A percentile compares a stretch with the other conserved stretches of the same genome.
These are phyloP conservation scores for Spirogloea muscicola DNA, from an alignment of 139 green algal genomes.

Conservation along the genomic window DNA sequence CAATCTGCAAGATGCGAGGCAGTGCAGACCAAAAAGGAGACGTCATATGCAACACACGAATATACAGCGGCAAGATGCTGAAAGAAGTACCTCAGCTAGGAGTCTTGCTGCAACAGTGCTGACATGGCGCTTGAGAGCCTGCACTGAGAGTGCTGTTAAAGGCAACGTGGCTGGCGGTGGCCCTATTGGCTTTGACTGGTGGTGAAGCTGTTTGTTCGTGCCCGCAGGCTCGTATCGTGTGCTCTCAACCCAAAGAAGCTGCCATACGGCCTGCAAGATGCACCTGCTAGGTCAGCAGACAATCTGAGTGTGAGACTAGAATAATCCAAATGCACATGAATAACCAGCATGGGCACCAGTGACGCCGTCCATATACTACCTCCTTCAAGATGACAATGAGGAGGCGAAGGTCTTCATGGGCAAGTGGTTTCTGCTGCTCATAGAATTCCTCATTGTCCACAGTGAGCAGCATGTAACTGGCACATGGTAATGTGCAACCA, in stretches of 20 bases:
- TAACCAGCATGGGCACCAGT: neutral
- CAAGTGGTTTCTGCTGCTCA: neutral
- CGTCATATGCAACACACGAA: neutral
- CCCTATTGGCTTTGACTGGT: neutral
- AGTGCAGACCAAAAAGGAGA: neutral
- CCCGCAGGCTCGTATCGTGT: neutral
- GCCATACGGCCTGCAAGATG: slow-evolving; percentile 20
- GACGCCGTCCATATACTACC: neutral
- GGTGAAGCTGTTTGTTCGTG: neutral
- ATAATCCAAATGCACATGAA: neutral
- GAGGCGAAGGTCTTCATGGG: slow-evolving; percentile 1
- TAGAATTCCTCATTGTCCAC: slow-evolving; percentile 31
- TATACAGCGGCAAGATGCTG: neutral
- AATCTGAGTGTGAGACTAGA: neutral
- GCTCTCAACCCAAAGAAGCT: slow-evolving; percentile 16
- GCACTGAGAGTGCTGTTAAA: neutral
- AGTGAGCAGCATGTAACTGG: slow-evolving; percentile 22
- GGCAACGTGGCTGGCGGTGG: neutral
- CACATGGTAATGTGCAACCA: slow-evolving; percentile 3
- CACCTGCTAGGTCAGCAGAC: neutral
- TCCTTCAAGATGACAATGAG: slow-evolving; percentile 10
- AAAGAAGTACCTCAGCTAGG: slow-evolving; percentile 4
- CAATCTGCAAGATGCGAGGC: neutral
- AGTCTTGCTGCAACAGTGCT: slow-evolving; percentile 1
- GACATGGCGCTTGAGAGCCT: slow-evolving; percentile 1